Conservation (phyloP, 352 stramenopile genomes). For the Globisporangium orthogonon region DNA sequence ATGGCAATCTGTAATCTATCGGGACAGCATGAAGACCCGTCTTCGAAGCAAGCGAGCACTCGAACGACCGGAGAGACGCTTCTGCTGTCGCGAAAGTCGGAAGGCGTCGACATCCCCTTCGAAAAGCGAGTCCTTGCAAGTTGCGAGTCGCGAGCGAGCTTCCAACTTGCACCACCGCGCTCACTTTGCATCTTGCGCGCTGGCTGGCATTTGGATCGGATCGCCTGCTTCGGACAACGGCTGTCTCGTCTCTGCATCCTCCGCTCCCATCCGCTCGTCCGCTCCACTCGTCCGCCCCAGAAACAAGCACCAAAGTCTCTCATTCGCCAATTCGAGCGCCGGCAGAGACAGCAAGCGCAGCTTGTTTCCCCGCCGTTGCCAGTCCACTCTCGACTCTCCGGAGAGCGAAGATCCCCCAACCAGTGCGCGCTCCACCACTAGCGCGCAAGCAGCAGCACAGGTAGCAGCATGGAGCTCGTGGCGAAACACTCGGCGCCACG, state of each 20-base stretch:
- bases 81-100: no score
- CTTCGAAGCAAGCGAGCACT: not conserved
- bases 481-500: not conserved
- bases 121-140: no score
- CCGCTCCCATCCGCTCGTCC: not conserved
- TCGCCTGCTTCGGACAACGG: not conserved
- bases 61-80: not conserved
- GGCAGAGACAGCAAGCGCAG: not conserved
- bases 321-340: not conserved
- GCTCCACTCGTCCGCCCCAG: not conserved
- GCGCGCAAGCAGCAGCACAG: not conserved
- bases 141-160: no score
- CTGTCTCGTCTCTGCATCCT: not conserved
- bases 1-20: not conserved
- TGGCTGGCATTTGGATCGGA: not conserved
- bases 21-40: not conserved
- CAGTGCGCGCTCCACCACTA: not conserved
- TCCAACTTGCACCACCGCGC: no score
- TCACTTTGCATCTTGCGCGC: no score
- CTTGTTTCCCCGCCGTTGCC: no score
- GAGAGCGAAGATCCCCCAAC: not conserved
- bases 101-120: no score
- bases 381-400: no score
- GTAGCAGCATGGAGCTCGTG: constrained; percentile 4
- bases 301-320: not conserved